Percentiles rank a stretch among this genome's conserved stretches.
These are phyloP conservation scores for Mrakia gelida DNA, from an alignment of 768 basidiomycete species.

Conservation along the genomic window DNA sequence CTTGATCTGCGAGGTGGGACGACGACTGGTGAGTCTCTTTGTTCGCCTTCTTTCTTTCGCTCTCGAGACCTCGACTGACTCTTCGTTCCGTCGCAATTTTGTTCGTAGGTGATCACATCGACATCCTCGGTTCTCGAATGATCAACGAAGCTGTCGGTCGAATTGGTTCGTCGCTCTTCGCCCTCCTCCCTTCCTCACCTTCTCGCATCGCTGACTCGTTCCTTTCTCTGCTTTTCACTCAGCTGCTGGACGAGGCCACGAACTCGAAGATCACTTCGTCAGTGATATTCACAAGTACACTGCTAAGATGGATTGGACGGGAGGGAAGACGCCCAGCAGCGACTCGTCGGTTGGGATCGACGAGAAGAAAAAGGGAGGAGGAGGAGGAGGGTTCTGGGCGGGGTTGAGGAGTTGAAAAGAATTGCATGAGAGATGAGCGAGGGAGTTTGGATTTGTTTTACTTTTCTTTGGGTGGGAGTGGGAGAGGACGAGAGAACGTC, in stretches of 20 bases:
- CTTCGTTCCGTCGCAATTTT: too few species aligned
- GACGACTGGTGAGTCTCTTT: constrained; percentile 52
- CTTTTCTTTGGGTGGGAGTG: too few species aligned
- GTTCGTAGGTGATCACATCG: constrained; percentile 70
- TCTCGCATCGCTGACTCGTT: neutral
- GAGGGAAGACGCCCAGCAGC: neutral
- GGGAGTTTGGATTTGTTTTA: too few species aligned
- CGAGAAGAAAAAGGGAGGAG: neutral
- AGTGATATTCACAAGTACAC: constrained; percentile 65
- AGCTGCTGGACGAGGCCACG: constrained; percentile 69
- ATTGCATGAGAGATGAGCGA: too few species aligned
- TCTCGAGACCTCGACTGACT: too few species aligned
- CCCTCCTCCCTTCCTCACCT: too few species aligned
- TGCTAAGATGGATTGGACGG: constrained; percentile 8
- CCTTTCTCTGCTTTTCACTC: neutral
- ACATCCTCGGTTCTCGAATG: constrained; percentile 64
- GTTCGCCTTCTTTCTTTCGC: neutral
- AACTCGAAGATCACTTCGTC: constrained; percentile 58
- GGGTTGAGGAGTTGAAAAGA: neutral
- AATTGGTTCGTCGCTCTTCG: constrained; percentile 50
- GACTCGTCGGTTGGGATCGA: constrained; percentile 4
- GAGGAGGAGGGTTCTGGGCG: neutral
- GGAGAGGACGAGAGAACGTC: too few species aligned
- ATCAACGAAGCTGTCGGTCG: constrained; percentile 88
- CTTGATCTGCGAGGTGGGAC: constrained; percentile 81